Conservation (phyloP, 331 rosid genomes). For the Quercus tomentella region DNA sequence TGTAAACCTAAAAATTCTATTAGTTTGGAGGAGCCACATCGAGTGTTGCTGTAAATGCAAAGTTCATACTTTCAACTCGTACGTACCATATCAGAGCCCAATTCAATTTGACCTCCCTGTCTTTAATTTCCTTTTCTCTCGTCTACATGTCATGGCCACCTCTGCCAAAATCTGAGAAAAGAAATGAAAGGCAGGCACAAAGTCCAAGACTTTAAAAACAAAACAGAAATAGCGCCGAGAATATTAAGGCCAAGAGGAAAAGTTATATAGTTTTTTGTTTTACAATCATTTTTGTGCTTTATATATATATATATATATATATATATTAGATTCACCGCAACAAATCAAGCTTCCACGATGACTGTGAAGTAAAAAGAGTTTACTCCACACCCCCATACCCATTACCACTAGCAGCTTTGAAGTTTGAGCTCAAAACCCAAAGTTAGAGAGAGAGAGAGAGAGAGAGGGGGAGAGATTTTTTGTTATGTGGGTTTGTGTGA, state of each 20-base stretch:
- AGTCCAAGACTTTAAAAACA: slow-evolving; percentile 58
- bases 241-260: slow-evolving; percentile 16
- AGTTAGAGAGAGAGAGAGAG: background rate
- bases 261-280: slow-evolving; percentile 33
- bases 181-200: slow-evolving; percentile 62
- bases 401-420: slow-evolving; percentile 37
- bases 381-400: slow-evolving; percentile 19
- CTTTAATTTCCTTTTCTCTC: background rate
- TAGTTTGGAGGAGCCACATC: background rate
- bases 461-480: background rate
- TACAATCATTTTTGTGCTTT: slow-evolving; percentile 17
- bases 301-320: background rate
- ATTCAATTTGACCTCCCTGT: slow-evolving; percentile 13
- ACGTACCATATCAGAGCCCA: background rate
- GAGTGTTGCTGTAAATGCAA: background rate
- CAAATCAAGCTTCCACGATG: slow-evolving; percentile 35
- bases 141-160: slow-evolving; percentile 57
- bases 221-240: slow-evolving; percentile 47
- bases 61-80: background rate
- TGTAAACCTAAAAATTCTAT: background rate
- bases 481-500: slow-evolving; percentile 1
- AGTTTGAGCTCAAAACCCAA: slow-evolving; percentile 55
- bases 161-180: slow-evolving; percentile 60
- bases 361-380: slow-evolving; percentile 10
- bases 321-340: background rate